phyloP scores from a whole-genome alignment of 345 rosid species.

The Rhodamnia rubescens region DNA sequence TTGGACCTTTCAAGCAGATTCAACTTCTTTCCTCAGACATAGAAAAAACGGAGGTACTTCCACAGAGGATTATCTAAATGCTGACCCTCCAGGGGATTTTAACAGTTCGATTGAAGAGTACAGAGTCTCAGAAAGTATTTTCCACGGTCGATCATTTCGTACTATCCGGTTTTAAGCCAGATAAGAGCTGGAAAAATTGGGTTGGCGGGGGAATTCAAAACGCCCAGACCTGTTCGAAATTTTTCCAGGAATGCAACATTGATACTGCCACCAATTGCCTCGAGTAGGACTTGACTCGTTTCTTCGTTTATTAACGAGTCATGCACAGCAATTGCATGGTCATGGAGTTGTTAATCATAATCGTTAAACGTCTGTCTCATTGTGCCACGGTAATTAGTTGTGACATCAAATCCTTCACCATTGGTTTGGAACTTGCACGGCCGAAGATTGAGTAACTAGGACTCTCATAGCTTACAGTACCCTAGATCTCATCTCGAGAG shows the following conservation, averaged over 20 bases:
- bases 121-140: fast-evolving
- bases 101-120: not conserved
- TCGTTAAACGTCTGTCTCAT: not conserved
- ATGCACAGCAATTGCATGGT: not conserved
- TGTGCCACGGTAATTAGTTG: no score
- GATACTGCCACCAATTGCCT: not conserved
- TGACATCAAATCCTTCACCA: not conserved
- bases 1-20: not conserved
- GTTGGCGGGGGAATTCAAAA: not conserved
- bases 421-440: not conserved
- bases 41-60: no score
- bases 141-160: not conserved
- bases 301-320: not conserved
- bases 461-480: not conserved
- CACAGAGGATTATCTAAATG: not conserved
- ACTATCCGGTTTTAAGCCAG: not conserved
- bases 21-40: not conserved
- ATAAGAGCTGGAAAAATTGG: not conserved
- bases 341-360: not conserved
- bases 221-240: not conserved
- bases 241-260: not conserved
- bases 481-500: not conserved
- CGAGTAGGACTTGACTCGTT: not conserved
- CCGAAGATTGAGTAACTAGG: not conserved
- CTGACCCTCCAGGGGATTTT: not conserved